phyloP scores from a whole-genome alignment of 169 alveolate species.

The Plasmodium sp. region DNA sequence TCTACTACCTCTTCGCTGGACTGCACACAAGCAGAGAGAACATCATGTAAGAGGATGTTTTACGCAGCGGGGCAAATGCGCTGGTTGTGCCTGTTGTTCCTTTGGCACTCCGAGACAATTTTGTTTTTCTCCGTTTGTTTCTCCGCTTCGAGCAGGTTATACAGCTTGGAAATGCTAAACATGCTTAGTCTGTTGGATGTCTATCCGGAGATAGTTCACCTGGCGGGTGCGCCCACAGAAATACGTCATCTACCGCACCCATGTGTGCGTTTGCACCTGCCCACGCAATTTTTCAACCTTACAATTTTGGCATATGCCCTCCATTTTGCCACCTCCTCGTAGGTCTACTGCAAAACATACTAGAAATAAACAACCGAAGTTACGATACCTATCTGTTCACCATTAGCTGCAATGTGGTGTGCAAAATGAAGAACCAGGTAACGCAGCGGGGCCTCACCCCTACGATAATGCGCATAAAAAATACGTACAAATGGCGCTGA shows the following conservation, averaged over 20 bases:
- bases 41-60: slow-evolving; percentile 15
- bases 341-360: slow-evolving; percentile 44
- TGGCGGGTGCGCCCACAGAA: slow-evolving; percentile 9
- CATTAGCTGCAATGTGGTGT: slow-evolving; percentile 33
- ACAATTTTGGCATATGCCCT: not conserved
- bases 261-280: not conserved
- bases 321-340: not conserved
- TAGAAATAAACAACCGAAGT: slow-evolving; percentile 29
- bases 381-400: slow-evolving; percentile 38
- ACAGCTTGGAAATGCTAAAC: slow-evolving; percentile 12
- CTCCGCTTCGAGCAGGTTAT: not conserved
- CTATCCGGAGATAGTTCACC: slow-evolving; percentile 19
- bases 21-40: slow-evolving; percentile 35
- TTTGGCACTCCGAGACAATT: not conserved
- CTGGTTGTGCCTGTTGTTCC: not conserved
- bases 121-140: not conserved
- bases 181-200: slow-evolving; percentile 24
- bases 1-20: slow-evolving; percentile 59
- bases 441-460: not conserved
- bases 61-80: not conserved
- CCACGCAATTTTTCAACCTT: not conserved
- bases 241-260: not conserved
- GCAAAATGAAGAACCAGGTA: slow-evolving; percentile 29
- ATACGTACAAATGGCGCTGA: not conserved
- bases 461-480: not conserved